Conservation (phyloP, 225 moss, liverwort and hornwort genomes). For the Sphagnum tenellum region DNA sequence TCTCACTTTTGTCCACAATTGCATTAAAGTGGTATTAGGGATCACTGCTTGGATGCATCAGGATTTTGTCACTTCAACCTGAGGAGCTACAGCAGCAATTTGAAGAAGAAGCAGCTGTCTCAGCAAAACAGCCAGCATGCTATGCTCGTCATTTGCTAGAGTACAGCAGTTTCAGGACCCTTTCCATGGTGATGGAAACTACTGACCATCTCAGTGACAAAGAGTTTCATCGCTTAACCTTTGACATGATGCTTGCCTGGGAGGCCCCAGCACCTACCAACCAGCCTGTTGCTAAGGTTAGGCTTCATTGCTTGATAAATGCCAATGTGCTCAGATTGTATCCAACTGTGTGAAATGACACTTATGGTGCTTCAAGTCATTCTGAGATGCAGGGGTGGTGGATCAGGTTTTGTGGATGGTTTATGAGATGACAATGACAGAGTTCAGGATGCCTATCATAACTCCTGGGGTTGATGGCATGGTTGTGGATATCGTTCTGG, state of each 20-base stretch:
- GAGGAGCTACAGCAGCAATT: slow-evolving; percentile 92
- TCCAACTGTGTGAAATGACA: no score
- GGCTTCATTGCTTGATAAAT: no score
- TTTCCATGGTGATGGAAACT: slow-evolving; percentile 79
- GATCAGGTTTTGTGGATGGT: no score
- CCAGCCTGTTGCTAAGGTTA: slow-evolving; percentile 74
- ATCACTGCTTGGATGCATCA: slow-evolving; percentile 3
- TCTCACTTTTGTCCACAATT: no score
- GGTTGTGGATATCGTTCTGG: no score
- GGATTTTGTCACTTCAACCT: slow-evolving; percentile 67
- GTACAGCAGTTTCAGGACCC: slow-evolving; percentile 84
- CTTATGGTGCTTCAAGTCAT: no score
- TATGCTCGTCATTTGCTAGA: slow-evolving; percentile 89
- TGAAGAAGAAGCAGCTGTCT: slow-evolving; percentile 71
- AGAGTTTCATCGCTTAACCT: slow-evolving; percentile 78
- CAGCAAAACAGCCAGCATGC: slow-evolving; percentile 53
- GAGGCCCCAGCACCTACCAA: slow-evolving; percentile 83
- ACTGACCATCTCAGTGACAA: slow-evolving; percentile 70
- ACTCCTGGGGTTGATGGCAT: no score
- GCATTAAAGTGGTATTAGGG: no score
- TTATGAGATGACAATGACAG: no score
- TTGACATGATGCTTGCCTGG: slow-evolving; percentile 99
- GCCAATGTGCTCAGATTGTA: no score
- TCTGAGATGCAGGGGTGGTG: background rate
- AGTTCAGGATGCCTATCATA: no score